phyloP scores from a whole-genome alignment of 768 basidiomycete species.

The Tricholoma hemisulphureum region DNA sequence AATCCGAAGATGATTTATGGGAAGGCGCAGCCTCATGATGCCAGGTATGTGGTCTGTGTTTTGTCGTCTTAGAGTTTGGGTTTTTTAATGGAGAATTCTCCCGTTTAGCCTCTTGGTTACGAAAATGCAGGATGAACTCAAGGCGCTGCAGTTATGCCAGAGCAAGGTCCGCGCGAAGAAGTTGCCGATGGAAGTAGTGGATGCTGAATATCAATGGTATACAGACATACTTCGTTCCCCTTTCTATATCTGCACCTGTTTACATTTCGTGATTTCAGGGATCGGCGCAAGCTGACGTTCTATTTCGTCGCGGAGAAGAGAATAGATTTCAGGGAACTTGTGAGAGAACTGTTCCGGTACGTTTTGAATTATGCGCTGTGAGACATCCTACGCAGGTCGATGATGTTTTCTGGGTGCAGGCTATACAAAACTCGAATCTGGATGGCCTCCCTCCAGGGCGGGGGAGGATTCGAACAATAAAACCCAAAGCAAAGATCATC shows the following conservation, averaged over 20 bases:
- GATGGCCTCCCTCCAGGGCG: conserved; percentile 83
- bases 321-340: conserved; percentile 95
- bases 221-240: too few relatives aligned
- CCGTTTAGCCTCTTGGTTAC: conserved; percentile 60
- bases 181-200: conserved; percentile 97
- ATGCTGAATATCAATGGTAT: conserved; percentile 99
- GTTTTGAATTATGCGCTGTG: conserved; percentile 20
- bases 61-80: not conserved
- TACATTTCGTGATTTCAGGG: conserved; percentile 48
- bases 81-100: conserved; percentile 8
- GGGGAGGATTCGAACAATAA: conserved; percentile 39
- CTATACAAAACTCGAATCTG: conserved; percentile 94
- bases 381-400: not conserved
- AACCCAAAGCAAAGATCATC: not conserved
- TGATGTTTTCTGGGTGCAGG: conserved; percentile 36
- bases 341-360: conserved; percentile 89
- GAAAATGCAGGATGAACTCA: conserved; percentile 88
- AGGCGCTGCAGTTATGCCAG: conserved; percentile 88
- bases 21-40: conserved; percentile 80
- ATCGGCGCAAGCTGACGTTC: conserved; percentile 96
- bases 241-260: not conserved
- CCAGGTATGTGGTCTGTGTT: conserved; percentile 48
- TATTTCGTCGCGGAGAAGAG: conserved; percentile 96
- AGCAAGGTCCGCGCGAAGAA: conserved; percentile 92
- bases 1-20: conserved; percentile 96